phyloP scores from a whole-genome alignment of 805 yeast genomes.

The Candida ovalis region DNA sequence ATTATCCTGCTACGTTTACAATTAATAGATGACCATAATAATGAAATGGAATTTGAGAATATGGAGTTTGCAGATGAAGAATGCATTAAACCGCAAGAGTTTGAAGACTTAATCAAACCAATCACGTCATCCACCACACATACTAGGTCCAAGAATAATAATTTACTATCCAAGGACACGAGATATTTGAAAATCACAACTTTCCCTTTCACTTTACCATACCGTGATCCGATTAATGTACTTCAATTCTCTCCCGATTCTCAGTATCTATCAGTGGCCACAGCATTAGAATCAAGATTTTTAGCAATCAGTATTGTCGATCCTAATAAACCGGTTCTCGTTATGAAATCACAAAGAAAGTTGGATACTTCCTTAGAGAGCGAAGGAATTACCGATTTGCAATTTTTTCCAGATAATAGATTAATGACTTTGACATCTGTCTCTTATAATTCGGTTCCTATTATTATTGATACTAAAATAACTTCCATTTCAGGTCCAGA shows the following conservation, averaged over 20 bases:
- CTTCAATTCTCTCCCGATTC: slow-evolving; percentile 72
- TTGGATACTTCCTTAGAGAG: slow-evolving; percentile 67
- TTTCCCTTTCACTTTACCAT: slow-evolving; percentile 64
- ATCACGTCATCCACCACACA: slow-evolving; percentile 10
- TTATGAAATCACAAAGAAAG: slow-evolving; percentile 64
- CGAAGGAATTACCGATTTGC: slow-evolving; percentile 84
- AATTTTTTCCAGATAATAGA: slow-evolving; percentile 65
- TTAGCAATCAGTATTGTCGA: slow-evolving; percentile 67
- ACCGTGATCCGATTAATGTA: slow-evolving; percentile 77
- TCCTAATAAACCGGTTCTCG: slow-evolving; percentile 58
- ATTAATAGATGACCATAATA: slow-evolving; percentile 11
- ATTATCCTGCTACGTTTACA: slow-evolving; percentile 47
- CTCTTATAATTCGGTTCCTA: slow-evolving; percentile 63
- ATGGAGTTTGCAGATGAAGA: slow-evolving; percentile 1
- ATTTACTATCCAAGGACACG: background rate
- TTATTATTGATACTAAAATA: slow-evolving; percentile 61
- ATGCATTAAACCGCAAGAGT: slow-evolving; percentile 8
- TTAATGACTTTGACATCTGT: slow-evolving; percentile 52
- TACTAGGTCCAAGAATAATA: background rate
- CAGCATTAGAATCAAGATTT: slow-evolving; percentile 74
- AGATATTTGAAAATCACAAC: slow-evolving; percentile 19
- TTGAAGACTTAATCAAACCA: slow-evolving; percentile 16
- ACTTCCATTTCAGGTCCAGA: slow-evolving; percentile 37
- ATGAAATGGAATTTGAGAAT: background rate
- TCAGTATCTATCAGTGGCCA: slow-evolving; percentile 67